A percentile compares a stretch with the other conserved stretches of the same genome.
phyloP scores from a whole-genome alignment of 176 grass and related monocot species.

The Puccinellia tenuiflora region DNA sequence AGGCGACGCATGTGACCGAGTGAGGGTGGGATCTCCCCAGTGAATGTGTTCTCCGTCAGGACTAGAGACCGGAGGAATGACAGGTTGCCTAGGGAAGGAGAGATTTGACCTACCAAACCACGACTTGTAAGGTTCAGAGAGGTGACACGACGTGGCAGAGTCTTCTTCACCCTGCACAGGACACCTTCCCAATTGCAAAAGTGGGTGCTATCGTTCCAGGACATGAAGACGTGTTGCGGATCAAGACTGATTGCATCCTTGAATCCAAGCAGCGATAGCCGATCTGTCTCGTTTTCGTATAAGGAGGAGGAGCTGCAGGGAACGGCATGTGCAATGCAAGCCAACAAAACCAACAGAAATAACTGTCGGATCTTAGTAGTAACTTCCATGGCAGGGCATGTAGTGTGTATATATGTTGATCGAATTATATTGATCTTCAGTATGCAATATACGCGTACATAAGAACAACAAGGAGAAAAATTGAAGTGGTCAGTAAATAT shows the following conservation, averaged over 20 bases:
- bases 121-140: background rate
- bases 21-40: background rate
- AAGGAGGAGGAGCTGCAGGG: too few species aligned
- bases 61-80: background rate
- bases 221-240: background rate
- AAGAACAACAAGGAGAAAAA: background rate
- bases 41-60: background rate
- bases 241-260: background rate
- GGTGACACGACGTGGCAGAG: background rate
- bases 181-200: background rate
- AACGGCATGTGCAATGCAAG: too few species aligned
- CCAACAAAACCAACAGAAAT: background rate
- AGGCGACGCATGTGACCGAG: background rate
- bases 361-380: background rate
- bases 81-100: background rate
- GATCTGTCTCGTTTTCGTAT: background rate
- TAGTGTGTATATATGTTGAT: background rate
- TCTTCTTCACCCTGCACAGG: background rate
- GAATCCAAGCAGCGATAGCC: background rate
- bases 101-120: background rate
- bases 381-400: background rate
- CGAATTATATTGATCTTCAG: background rate
- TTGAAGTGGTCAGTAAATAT: too few species aligned
- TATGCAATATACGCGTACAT: background rate
- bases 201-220: background rate